Evolutionary conservation across 2,329 filamentous ascomycete genomes (phyloP), one percentile per base, ranked within the genome.

Genomic region (Canariomyces notabilis): DNA sequence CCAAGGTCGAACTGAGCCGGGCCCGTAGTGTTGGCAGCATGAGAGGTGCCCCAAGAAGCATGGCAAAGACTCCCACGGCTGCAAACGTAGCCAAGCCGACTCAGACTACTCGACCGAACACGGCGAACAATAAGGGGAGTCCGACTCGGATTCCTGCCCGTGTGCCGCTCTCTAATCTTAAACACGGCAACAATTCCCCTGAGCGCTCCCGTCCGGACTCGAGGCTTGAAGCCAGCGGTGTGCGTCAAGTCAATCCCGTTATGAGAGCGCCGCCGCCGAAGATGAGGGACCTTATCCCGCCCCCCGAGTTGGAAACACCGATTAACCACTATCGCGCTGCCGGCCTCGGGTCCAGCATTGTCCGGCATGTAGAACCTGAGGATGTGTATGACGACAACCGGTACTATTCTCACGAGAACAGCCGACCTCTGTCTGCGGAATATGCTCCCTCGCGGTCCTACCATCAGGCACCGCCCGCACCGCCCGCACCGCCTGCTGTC

Each of bases 201-300:
- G 89, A 95, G 59, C 83, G 89, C 35, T 63, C 69, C 14, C 73
- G 75, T 8, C 49, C 53, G 31, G 53, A 57, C 21, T 56, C 56
- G 11, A 31, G 70, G 71, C 68, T 52, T 67, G 67, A 42, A 68
- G 67, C 51, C 66, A 61, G 35, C 69, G 68, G 51, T 67, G 69
- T 79, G 45, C 74, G 77, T 14, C 68, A 71, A 19, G 77, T 75
- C 20, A 77, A 79, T 42, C 79, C 78, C 0, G 64, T 71, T 36
- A 65, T 75, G 60, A 75, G 82, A 51, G 83, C 83, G 1, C 88
- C 89, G 29, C 90, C 90, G 11, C 91, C 91, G 39, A 93, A 89
- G 65, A 96, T 97, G 89, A 83, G 91, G 54, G 89, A 94, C 34
- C 74, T 96, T 41, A 61, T 69, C 37, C 68, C 71, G 6, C 66